phyloP scores from a whole-genome alignment of 768 basidiomycete species.

The Russula lepida region DNA sequence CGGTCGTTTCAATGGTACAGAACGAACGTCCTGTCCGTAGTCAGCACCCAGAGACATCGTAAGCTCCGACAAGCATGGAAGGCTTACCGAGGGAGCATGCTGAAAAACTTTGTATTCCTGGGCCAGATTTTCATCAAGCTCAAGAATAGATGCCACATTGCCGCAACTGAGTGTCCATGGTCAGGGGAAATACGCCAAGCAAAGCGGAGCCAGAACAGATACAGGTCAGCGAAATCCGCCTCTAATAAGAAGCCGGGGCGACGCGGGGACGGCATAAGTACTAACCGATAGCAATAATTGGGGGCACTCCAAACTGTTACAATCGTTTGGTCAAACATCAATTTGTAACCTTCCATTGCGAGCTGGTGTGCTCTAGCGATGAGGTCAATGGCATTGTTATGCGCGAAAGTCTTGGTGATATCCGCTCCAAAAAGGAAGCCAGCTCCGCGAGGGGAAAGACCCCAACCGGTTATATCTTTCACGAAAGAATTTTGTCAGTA shows the following conservation, averaged over 20 bases:
- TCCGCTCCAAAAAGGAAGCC: conserved; percentile 93
- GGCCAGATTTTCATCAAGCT: conserved; percentile 85
- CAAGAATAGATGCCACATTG: conserved; percentile 90
- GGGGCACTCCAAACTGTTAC: conserved; percentile 99
- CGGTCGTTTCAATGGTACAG: conserved; percentile 75
- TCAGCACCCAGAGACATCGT: neutral
- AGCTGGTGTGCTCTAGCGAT: conserved; percentile 97
- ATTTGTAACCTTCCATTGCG: conserved; percentile 95
- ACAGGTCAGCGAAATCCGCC: neutral
- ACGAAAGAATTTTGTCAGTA: neutral
- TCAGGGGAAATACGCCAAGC: neutral
- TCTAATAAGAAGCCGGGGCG: neutral
- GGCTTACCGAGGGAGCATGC: conserved; percentile 75
- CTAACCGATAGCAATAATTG: conserved; percentile 92
- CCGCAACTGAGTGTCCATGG: conserved; percentile 56
- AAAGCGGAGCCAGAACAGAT: neutral
- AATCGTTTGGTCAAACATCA: conserved; percentile 92
- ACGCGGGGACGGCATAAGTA: conserved; percentile 25
- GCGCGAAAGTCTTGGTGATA: conserved; percentile 82
- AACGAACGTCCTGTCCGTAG: conserved; percentile 59
- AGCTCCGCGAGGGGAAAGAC: conserved; percentile 93
- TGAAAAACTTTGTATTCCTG: conserved; percentile 96
- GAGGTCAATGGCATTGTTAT: conserved; percentile 87
- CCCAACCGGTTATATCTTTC: conserved; percentile 87
- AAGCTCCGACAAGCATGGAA: neutral